Base-by-base conservation (phyloP, 768 basidiomycete species). In the Kockovaella imperatae region DNA sequence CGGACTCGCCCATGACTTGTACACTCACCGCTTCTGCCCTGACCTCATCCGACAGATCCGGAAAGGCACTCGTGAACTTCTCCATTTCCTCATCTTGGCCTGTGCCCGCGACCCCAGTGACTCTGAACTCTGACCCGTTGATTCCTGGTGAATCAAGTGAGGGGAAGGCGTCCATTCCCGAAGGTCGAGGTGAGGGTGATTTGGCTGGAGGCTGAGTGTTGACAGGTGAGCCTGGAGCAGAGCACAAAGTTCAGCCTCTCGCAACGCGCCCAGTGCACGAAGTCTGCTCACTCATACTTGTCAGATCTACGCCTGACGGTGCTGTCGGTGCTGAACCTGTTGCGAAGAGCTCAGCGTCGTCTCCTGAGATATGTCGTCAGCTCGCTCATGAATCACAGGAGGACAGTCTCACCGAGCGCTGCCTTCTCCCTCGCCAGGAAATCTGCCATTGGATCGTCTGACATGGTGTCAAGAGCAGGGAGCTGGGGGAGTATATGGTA, bases 361-460 rank as follows among this genome's bases (percentile, higher is more conserved):
- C 69, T 17, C 69, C 69, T 70, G 30, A 21, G 14, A 24, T 13
- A 4, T n/a, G 5, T n/a, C 25, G 11, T 45, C 43, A 30, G 30
- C 13, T 10, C 18, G 31, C 21, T 35, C 49, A 23, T 34, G 29
- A 1, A 24, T 17, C 25, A 46, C 6, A 20, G 13, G 10, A n/a
- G 20, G 17, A 30, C 26, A 20, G 15, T 57, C 64, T 50, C 48
- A 70, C 69, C 69, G 23, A 70, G 53, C 24, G 62, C 61, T 13
- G 60, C 64, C 49, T 64, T 61, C 47, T 70, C 69, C 40, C 64
- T 36, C 5, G 69, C 69, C 17, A 70, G 57, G 59, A 68, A 70
- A 47, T 68, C 69, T 21, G 69, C 69, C 50, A 63, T 68, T 28
- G 64, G 67, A 56, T 70, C 69, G 53, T 70, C 62, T 35, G 59